Percentiles rank a stretch among this genome's conserved stretches.
Evolutionary conservation across 306 rosid genomes (phyloP).

Genomic region (Luffa aegyptiaca): DNA sequence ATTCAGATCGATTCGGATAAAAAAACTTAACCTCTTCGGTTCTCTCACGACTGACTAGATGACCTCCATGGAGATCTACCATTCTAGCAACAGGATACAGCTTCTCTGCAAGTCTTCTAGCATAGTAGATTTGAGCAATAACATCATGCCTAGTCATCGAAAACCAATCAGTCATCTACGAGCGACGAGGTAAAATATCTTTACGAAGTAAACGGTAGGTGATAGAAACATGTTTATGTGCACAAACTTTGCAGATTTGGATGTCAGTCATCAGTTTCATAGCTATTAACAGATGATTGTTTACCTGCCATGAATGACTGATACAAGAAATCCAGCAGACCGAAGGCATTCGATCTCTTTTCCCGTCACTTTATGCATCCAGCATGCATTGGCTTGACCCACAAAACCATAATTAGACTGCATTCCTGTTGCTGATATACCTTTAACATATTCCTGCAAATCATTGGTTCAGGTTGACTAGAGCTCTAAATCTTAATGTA

Average conservation of each 20-base stretch:
- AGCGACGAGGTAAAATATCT: neutral
- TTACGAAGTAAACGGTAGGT: neutral
- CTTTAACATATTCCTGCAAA: constrained; percentile 83
- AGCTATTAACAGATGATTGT: neutral
- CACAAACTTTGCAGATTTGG: neutral
- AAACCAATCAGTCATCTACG: constrained; percentile 10
- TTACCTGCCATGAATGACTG: constrained; percentile 92
- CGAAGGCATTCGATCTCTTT: constrained; percentile 58
- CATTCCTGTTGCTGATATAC: constrained; percentile 76
- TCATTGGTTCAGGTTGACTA: constrained; percentile 6
- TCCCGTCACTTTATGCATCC: constrained; percentile 72
- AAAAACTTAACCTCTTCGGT: constrained; percentile 58
- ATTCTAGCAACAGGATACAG: constrained; percentile 78
- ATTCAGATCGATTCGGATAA: neutral
- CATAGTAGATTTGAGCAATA: constrained; percentile 72
- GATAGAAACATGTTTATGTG: neutral
- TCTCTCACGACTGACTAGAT: constrained; percentile 90
- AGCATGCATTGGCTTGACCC: constrained; percentile 86
- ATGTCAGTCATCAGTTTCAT: neutral
- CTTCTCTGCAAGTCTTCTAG: constrained; percentile 69
- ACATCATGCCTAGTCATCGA: constrained; percentile 57
- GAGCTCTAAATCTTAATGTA: constrained; percentile 8
- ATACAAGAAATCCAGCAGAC: constrained; percentile 68
- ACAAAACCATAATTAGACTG: constrained; percentile 73
- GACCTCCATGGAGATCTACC: constrained; percentile 94